Conservation (phyloP, 306 rosid species). For the Cucurbita ficifolia region DNA sequence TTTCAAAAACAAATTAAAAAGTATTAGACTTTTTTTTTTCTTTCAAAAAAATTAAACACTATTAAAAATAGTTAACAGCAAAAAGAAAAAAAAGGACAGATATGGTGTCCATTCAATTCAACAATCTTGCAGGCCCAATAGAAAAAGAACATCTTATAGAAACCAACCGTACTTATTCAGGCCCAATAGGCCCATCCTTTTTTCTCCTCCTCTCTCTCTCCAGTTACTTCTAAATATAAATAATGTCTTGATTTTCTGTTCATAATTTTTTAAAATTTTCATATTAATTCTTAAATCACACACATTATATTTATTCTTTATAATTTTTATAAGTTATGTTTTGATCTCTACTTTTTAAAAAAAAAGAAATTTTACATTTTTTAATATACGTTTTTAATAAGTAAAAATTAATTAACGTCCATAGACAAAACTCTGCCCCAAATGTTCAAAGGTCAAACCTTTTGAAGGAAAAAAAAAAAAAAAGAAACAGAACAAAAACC, state of each 20-base stretch:
- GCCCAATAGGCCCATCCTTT: neutral
- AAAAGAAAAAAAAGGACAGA: too few relatives aligned
- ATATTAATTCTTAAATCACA: neutral
- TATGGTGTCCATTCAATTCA: neutral
- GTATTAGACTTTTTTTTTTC: too few relatives aligned
- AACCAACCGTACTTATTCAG: neutral
- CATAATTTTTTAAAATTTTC: neutral
- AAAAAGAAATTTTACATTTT: too few relatives aligned
- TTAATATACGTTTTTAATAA: too few relatives aligned
- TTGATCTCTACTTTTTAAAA: too few relatives aligned
- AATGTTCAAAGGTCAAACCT: conserved; percentile 7
- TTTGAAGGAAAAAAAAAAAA: neutral
- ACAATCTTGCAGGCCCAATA: neutral
- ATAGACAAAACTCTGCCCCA: neutral
- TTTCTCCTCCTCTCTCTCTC: neutral
- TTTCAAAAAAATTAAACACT: too few relatives aligned
- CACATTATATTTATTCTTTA: neutral
- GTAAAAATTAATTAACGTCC: too few relatives aligned
- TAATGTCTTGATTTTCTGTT: neutral
- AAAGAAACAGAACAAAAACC: neutral
- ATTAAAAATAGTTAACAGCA: too few relatives aligned
- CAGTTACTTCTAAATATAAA: too few relatives aligned
- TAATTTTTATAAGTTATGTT: neutral
- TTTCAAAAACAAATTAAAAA: too few relatives aligned
- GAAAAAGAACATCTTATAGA: neutral